Conservation (phyloP, 2,329 filamentous ascomycete species). For the Epichloe elymi region DNA sequence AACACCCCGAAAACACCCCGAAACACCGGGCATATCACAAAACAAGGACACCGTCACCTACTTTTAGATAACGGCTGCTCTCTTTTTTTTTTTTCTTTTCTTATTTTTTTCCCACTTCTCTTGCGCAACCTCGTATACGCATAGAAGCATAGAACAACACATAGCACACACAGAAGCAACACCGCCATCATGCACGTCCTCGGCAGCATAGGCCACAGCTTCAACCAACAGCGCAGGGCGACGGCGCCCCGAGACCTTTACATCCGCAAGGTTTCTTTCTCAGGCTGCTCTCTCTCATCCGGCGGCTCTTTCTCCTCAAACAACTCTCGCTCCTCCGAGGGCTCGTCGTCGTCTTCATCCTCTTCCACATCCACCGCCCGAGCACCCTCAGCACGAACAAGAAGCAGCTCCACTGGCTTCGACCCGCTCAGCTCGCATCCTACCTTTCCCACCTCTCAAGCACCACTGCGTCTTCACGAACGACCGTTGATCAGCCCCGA, state of each 20-base stretch:
- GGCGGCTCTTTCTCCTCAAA: conserved; percentile 26
- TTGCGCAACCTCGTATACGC: too few relatives aligned
- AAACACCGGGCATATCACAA: too few relatives aligned
- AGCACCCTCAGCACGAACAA: conserved; percentile 11
- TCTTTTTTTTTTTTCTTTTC: too few relatives aligned
- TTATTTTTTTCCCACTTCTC: too few relatives aligned
- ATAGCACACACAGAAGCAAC: conserved; percentile 1
- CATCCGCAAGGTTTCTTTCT: conserved; percentile 29
- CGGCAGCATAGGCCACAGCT: conserved; percentile 16
- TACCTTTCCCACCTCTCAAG: conserved; percentile 20
- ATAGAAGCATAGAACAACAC: not conserved
- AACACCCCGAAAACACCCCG: too few relatives aligned
- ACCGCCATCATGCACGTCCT: conserved; percentile 22
- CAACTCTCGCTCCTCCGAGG: conserved; percentile 23
- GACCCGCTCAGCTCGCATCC: conserved; percentile 23
- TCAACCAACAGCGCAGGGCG: conserved; percentile 23
- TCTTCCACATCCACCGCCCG: conserved; percentile 17
- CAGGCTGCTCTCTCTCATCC: conserved; percentile 25
- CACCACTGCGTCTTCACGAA: conserved; percentile 24
- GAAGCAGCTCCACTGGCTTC: conserved; percentile 14
- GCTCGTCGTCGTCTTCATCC: conserved; percentile 15
- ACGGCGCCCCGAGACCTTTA: conserved; percentile 23
- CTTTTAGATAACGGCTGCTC: too few relatives aligned
- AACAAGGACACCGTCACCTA: not conserved
- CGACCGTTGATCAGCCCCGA: conserved; percentile 18